Conservation (phyloP, 2,329 filamentous ascomycete genomes). For the Fragosphaeria purpurea region DNA sequence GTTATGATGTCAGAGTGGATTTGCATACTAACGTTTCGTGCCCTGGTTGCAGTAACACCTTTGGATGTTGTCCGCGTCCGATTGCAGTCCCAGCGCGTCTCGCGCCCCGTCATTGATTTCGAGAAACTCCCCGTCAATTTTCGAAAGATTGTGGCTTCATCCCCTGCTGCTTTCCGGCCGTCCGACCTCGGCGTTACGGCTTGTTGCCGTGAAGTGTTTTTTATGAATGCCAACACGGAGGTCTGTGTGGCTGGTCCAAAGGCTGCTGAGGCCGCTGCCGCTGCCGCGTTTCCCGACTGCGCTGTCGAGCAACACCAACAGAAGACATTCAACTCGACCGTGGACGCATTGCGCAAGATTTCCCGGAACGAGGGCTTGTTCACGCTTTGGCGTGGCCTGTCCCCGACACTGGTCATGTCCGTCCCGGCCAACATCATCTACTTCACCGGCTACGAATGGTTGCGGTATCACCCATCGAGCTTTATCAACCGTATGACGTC, state of each 20-base stretch:
- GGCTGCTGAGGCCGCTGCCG: constrained; percentile 37
- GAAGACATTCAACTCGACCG: constrained; percentile 76
- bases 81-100: constrained; percentile 67
- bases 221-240: constrained; percentile 75
- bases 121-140: constrained; percentile 38
- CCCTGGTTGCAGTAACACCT: constrained; percentile 61
- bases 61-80: constrained; percentile 95
- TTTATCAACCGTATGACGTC: constrained; percentile 55
- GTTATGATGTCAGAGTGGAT: background rate
- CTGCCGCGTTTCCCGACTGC: constrained; percentile 49
- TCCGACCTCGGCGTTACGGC: constrained; percentile 81
- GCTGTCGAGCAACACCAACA: constrained; percentile 80
- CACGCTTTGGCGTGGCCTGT: constrained; percentile 85
- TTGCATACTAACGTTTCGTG: background rate
- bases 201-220: constrained; percentile 96
- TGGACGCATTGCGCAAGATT: constrained; percentile 90
- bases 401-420: constrained; percentile 89
- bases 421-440: constrained; percentile 96
- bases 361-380: constrained; percentile 80
- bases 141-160: constrained; percentile 44
- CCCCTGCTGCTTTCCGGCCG: constrained; percentile 59
- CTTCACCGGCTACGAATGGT: constrained; percentile 95
- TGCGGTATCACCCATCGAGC: constrained; percentile 63
- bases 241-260: constrained; percentile 66
- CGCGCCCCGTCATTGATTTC: constrained; percentile 24